Percentiles rank a stretch among this genome's conserved stretches.
phyloP scores from a whole-genome alignment of 73 alveolate species.

The Halteria grandinella region DNA sequence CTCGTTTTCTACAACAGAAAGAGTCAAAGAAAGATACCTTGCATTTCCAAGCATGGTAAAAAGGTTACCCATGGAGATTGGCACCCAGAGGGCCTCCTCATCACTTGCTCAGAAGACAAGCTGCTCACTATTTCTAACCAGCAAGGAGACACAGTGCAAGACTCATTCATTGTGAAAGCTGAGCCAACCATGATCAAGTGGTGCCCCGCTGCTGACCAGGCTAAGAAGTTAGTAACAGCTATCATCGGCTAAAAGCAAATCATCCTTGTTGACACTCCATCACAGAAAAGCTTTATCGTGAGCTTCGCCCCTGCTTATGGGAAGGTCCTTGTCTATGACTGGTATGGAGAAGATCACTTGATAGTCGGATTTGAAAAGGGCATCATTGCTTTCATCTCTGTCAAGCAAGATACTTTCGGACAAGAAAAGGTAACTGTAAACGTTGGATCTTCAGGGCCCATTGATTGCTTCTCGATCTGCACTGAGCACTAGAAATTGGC shows the following conservation, averaged over 20 bases:
- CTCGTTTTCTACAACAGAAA: conserved; percentile 97
- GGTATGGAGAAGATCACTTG: conserved; percentile 94
- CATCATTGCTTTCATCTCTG: conserved; percentile 84
- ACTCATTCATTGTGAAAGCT: conserved; percentile 85
- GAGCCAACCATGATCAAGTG: conserved; percentile 86
- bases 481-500: conserved; percentile 87
- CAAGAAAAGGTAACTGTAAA: conserved; percentile 80
- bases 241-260: conserved; percentile 87
- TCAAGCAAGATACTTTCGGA: conserved; percentile 85
- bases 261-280: conserved; percentile 41
- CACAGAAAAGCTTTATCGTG: conserved; percentile 49
- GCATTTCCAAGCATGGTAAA: conserved; percentile 98
- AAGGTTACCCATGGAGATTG: conserved; percentile 94
- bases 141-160: conserved; percentile 91
- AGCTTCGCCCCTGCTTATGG: conserved; percentile 77
- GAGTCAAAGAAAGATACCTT: conserved; percentile 93
- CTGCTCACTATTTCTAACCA: conserved; percentile 90
- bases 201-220: conserved; percentile 67
- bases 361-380: conserved; percentile 95
- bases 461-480: conserved; percentile 86
- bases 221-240: conserved; percentile 87
- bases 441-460: conserved; percentile 76
- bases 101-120: conserved; percentile 95
- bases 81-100: conserved; percentile 85
- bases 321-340: conserved; percentile 84